Evolutionary conservation across 2,329 filamentous ascomycete genomes (phyloP).

Genomic region (Macrophomina pseudophaseolina): DNA sequence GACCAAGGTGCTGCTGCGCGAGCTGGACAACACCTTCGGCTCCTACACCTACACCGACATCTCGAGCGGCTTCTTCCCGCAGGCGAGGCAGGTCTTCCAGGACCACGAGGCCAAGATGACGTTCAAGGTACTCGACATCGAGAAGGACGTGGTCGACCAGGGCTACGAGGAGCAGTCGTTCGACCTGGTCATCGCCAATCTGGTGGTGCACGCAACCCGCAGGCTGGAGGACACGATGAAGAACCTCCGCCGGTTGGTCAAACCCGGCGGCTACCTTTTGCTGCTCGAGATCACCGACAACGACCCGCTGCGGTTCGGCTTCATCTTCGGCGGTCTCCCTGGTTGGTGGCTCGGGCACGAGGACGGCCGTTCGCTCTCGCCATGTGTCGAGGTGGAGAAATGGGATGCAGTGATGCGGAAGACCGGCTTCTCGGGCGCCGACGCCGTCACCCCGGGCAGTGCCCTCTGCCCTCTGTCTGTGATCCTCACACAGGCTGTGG

Average conservation of each 20-base stretch:
- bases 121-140: conserved; percentile 28
- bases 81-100: conserved; percentile 21
- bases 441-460: not conserved
- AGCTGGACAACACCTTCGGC: conserved; percentile 11
- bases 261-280: conserved; percentile 11
- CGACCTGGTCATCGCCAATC: conserved; percentile 32
- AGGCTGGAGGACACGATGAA: conserved; percentile 28
- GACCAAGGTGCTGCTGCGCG: conserved; percentile 18
- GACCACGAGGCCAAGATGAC: conserved; percentile 8
- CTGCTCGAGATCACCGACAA: conserved; percentile 43
- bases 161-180: conserved; percentile 27
- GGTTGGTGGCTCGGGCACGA: conserved; percentile 44
- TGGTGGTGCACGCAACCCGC: conserved; percentile 30
- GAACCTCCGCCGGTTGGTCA: not conserved
- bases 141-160: conserved; percentile 23
- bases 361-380: conserved; percentile 37
- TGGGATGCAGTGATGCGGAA: conserved; percentile 4
- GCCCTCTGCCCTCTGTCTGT: conserved; percentile 20
- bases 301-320: not conserved
- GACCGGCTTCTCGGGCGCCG: conserved; percentile 9
- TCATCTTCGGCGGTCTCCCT: conserved; percentile 30
- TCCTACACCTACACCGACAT: conserved; percentile 33
- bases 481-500: conserved; percentile 31
- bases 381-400: conserved; percentile 21
- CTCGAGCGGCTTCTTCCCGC: conserved; percentile 26